Evolutionary conservation across 2,329 filamentous ascomycete genomes (phyloP).

Genomic region (Dissoconium aciculare): DNA sequence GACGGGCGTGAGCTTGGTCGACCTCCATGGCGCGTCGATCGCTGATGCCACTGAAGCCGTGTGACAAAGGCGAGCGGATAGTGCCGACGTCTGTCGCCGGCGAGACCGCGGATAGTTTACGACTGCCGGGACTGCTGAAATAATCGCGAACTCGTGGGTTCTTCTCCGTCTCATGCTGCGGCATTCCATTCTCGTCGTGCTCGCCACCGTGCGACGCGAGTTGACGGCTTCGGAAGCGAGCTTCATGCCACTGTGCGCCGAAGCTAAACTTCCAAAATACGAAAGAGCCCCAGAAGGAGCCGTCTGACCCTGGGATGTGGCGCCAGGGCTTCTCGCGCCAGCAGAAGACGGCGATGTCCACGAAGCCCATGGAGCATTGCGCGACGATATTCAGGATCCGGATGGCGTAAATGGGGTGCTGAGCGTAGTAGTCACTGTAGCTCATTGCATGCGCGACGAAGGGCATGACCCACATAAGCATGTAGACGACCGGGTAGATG

Average conservation of each 20-base stretch:
- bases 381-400: slow-evolving; percentile 41
- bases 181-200: no score
- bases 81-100: not conserved
- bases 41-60: not conserved
- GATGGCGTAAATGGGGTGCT: slow-evolving; percentile 42
- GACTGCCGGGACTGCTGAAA: not conserved
- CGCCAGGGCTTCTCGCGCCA: slow-evolving; percentile 58
- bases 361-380: slow-evolving; percentile 49
- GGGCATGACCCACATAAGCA: slow-evolving; percentile 57
- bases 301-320: slow-evolving; percentile 34
- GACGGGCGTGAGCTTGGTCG: not conserved
- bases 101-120: not conserved
- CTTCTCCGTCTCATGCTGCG: not conserved
- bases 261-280: slow-evolving; percentile 17
- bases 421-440: slow-evolving; percentile 39
- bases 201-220: not conserved
- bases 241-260: not conserved
- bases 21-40: not conserved
- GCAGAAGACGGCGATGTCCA: slow-evolving; percentile 54
- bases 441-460: slow-evolving; percentile 50
- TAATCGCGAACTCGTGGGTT: not conserved
- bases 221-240: no score
- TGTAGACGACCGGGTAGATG: slow-evolving; percentile 60
- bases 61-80: not conserved
- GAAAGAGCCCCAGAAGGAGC: slow-evolving; percentile 29